phyloP scores from a whole-genome alignment of 202 grass and related monocot species.

The Panicum hallii region DNA sequence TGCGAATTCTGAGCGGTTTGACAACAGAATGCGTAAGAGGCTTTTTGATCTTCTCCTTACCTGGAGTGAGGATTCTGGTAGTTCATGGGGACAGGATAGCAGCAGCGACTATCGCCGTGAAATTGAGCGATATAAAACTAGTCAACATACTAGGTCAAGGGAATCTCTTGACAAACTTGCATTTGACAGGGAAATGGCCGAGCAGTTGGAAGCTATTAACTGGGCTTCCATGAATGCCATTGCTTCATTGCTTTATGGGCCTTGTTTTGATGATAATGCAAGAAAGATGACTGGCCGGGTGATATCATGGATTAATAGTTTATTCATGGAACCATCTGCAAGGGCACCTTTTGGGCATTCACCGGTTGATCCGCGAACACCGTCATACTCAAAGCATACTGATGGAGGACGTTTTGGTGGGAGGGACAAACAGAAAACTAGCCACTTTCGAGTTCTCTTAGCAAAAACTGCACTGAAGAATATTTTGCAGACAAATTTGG shows the following conservation, averaged over 20 bases:
- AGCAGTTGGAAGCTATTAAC: slow-evolving; percentile 90
- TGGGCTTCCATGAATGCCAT: slow-evolving; percentile 97
- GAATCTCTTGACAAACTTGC: slow-evolving; percentile 94
- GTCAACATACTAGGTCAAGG: slow-evolving; percentile 89
- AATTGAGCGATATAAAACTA: slow-evolving; percentile 93
- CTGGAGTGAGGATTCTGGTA: slow-evolving; percentile 90
- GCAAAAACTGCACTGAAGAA: slow-evolving; percentile 94
- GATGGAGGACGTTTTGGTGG: slow-evolving; percentile 71
- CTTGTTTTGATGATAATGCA: slow-evolving; percentile 99
- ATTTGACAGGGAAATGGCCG: slow-evolving; percentile 92
- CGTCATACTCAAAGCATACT: slow-evolving; percentile 85
- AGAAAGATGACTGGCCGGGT: slow-evolving; percentile 89
- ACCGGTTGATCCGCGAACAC: slow-evolving; percentile 85
- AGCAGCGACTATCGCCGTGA: slow-evolving; percentile 79
- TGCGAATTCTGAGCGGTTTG: slow-evolving; percentile 84
- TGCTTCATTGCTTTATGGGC: slow-evolving; percentile 92
- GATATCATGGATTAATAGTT: slow-evolving; percentile 85
- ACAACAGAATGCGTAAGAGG: slow-evolving; percentile 78
- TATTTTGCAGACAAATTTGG: slow-evolving; percentile 93
- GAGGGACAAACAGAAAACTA: slow-evolving; percentile 82
- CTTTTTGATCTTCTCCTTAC: slow-evolving; percentile 88
- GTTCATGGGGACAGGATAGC: slow-evolving; percentile 75
- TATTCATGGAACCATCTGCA: slow-evolving; percentile 72
- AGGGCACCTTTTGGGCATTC: slow-evolving; percentile 86
- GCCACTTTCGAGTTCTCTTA: slow-evolving; percentile 81